phyloP scores from a whole-genome alignment of 1,284 basidiomycete species.

The Kwoniella shivajii region DNA sequence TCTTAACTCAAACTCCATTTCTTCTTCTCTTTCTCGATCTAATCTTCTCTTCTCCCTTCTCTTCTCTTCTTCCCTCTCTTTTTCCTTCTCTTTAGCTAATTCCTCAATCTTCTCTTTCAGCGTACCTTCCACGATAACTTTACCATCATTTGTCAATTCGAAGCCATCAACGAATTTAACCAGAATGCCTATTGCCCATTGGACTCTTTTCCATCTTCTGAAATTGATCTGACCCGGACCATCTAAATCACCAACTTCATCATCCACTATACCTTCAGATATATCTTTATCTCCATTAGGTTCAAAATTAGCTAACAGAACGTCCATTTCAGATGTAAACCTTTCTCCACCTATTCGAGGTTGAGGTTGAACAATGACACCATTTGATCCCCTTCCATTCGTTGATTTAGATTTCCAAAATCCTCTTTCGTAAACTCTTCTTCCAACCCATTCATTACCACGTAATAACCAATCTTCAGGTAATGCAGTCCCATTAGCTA shows the following conservation, averaged over 20 bases:
- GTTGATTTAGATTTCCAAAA: slow-evolving; percentile 69
- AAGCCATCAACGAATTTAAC: slow-evolving; percentile 75
- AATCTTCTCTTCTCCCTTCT: slow-evolving; percentile 56
- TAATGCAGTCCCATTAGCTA: slow-evolving; percentile 64
- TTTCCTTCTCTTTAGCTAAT: slow-evolving; percentile 65
- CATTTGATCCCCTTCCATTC: slow-evolving; percentile 49
- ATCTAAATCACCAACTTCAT: slow-evolving; percentile 57
- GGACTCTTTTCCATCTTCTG: slow-evolving; percentile 71
- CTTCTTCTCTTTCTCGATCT: slow-evolving; percentile 59
- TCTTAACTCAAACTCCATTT: slow-evolving; percentile 54
- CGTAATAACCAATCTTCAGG: slow-evolving; percentile 94
- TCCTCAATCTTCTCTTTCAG: slow-evolving; percentile 69
- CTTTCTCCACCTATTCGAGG: slow-evolving; percentile 42
- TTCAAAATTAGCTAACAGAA: slow-evolving; percentile 67
- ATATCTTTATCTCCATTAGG: slow-evolving; percentile 47
- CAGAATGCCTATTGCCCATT: slow-evolving; percentile 70
- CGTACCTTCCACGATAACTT: slow-evolving; percentile 63
- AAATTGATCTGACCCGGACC: slow-evolving; percentile 51
- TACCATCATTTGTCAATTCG: slow-evolving; percentile 57
- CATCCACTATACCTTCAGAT: slow-evolving; percentile 78
- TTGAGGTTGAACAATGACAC: slow-evolving; percentile 48
- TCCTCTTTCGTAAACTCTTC: slow-evolving; percentile 83
- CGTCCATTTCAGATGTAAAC: slow-evolving; percentile 71
- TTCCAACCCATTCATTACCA: slow-evolving; percentile 92
- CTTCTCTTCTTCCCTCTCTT: slow-evolving; percentile 32